Evolutionary conservation across 352 stramenopile species (phyloP), one percentile per base, ranked within the genome.

Genomic region (Phytophthora cajani): DNA sequence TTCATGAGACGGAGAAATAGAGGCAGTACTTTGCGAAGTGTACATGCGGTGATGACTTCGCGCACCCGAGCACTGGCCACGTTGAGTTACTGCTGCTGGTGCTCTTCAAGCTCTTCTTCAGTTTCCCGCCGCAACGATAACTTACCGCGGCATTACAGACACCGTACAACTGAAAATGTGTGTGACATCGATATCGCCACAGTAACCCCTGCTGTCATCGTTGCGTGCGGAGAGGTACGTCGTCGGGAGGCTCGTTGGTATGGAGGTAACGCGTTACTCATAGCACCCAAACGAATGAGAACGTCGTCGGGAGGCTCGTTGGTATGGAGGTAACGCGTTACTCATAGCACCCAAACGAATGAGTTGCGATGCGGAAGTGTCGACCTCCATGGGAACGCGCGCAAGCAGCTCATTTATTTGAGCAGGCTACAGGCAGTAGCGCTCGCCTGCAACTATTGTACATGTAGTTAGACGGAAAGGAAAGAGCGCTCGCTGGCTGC

Each of bases 321-420:
- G 52, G 52, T 58, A 58, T 58, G 52, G 30, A 58, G 52, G 30
- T 32, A 32, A 46, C 17, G 25, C 52, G 52, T 58, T 58, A 58
- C 52, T 30, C 23, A 58, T n/a, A 17, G 52, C 16, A 38, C 12
- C 25, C 51, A 57, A n/a, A 57, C 50, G 50, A 57, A 36, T 12
- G 21, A 33, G n/a, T 30, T 58, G 52, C 12, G 27, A 58, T 42
- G 30, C 52, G 44, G 52, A 58, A 25, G 46, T 27, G 19, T 27
- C 19, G 46, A 23, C 19, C 46, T 30, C 17, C 8, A 52, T 30
- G 46, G 46, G 19, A 52, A 52, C 17, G 46, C 19, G 46, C n/a
- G 19, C n/a, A 19, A 52, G 46, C 9, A 19, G 46, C 46, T 52
- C 19, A 52, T 30, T 52, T 52, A 52, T 52, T 52, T 52, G 46